A percentile compares a stretch with the other conserved stretches of the same genome.
Conservation (phyloP, 2,329 filamentous ascomycete species). For the Zasmidium citrigriseum region DNA sequence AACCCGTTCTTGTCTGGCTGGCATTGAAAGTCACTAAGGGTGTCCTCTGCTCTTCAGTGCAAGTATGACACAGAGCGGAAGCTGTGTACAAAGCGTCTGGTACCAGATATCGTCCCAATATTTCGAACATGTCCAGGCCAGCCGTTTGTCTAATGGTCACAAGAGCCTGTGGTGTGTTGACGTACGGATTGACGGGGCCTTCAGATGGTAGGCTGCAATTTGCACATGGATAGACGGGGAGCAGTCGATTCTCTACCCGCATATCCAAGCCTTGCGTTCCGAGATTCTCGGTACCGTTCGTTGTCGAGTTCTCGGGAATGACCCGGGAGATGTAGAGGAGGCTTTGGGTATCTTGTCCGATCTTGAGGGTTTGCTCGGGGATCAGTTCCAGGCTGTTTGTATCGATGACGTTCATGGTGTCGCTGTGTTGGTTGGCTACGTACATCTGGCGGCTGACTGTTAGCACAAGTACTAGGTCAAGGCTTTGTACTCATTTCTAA, state of each 20-base stretch:
- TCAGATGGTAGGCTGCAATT: not conserved
- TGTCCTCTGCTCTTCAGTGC: not conserved
- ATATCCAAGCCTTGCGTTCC: slow-evolving; percentile 7
- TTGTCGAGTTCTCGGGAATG: not conserved
- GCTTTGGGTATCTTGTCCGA: slow-evolving; percentile 7
- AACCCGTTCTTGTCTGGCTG: not conserved
- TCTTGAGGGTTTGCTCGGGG: slow-evolving; percentile 1
- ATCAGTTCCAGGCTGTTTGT: slow-evolving; percentile 7
- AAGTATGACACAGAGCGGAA: slow-evolving; percentile 1
- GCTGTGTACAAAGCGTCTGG: slow-evolving; percentile 3
- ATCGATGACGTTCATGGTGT: slow-evolving; percentile 9
- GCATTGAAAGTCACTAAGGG: slow-evolving; percentile 1
- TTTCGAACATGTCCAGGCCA: slow-evolving; percentile 12
- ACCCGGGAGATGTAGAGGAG: slow-evolving; percentile 8
- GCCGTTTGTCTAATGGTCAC: slow-evolving; percentile 7
- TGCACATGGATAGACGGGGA: not conserved
- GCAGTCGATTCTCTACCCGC: not conserved
- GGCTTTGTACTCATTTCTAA: not conserved
- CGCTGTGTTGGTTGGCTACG: slow-evolving; percentile 11
- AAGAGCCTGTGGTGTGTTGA: not conserved
- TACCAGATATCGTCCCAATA: slow-evolving; percentile 5
- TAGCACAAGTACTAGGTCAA: not conserved
- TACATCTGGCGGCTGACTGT: not conserved
- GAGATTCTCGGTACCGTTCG: slow-evolving; percentile 3
- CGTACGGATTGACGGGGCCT: not conserved